Evolutionary conservation across 2,329 filamentous ascomycete species (phyloP).

Genomic region (Aspergillus awamori): DNA sequence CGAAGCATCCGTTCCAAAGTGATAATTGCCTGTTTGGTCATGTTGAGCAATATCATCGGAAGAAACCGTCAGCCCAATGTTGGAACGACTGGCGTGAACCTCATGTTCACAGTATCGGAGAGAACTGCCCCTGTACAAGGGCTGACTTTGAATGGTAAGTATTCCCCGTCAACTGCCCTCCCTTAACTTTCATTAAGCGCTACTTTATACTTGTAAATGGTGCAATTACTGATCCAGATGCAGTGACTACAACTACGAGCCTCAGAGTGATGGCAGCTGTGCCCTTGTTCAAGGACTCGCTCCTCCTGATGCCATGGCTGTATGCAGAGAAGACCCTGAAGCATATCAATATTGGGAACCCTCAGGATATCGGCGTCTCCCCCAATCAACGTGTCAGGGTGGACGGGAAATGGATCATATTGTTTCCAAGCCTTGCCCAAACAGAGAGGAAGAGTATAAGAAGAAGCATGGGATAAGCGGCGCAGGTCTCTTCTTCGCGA

Average conservation of each 20-base stretch:
- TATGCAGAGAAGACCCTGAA: constrained; percentile 67
- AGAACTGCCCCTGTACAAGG: constrained; percentile 81
- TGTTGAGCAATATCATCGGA: constrained; percentile 84
- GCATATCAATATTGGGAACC: constrained; percentile 78
- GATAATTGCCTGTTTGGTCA: constrained; percentile 92
- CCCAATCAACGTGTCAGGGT: constrained; percentile 80
- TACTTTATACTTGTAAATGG: not conserved
- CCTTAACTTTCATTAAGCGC: not conserved
- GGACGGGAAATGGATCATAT: constrained; percentile 75
- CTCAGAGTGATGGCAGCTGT: constrained; percentile 76
- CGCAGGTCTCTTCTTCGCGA: constrained; percentile 79
- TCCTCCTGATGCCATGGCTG: constrained; percentile 61
- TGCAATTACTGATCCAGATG: constrained; percentile 14
- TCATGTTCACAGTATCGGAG: constrained; percentile 68
- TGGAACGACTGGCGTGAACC: constrained; percentile 77
- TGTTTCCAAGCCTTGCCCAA: constrained; percentile 67
- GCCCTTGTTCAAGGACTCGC: constrained; percentile 71
- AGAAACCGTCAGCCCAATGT: constrained; percentile 76
- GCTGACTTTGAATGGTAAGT: constrained; percentile 90
- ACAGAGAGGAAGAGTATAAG: constrained; percentile 80
- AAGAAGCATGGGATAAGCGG: constrained; percentile 71
- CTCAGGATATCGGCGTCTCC: constrained; percentile 86
- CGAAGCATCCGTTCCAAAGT: constrained; percentile 76
- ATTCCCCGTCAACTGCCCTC: not conserved
- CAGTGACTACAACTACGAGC: constrained; percentile 92